A percentile compares a stretch with the other conserved stretches of the same genome.
Conservation (phyloP, 257 asterid species). For the Solanum habrochaites region DNA sequence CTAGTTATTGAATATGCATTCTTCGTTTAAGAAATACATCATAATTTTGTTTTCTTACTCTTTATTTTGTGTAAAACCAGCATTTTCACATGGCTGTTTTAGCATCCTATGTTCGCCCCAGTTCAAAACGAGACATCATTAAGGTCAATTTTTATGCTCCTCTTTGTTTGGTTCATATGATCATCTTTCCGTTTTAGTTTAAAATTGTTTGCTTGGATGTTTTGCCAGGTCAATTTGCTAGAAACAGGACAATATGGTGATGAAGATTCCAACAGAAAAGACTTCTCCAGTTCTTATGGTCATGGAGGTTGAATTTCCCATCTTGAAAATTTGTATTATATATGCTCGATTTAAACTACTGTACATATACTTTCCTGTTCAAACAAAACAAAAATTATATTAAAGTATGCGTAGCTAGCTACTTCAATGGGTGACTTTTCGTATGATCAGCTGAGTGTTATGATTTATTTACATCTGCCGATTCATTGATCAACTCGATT, state of each 20-base stretch:
- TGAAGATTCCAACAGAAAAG: not conserved
- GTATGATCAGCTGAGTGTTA: too few relatives aligned
- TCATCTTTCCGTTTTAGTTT: not conserved
- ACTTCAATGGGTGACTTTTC: too few relatives aligned
- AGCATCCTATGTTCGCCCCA: slow-evolving; percentile 43
- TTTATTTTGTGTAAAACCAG: slow-evolving; percentile 18
- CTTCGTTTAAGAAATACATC: not conserved
- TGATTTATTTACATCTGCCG: too few relatives aligned
- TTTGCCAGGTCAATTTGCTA: slow-evolving; percentile 52
- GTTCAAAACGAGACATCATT: slow-evolving; percentile 37
- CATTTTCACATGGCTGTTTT: slow-evolving; percentile 69
- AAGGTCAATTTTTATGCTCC: slow-evolving; percentile 28
- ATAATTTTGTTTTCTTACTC: not conserved
- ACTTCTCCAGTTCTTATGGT: not conserved
- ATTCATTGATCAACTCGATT: too few relatives aligned
- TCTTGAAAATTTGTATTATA: not conserved
- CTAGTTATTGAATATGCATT: not conserved
- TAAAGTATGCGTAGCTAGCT: too few relatives aligned
- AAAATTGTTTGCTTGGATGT: not conserved
- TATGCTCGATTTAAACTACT: too few relatives aligned
- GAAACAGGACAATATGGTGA: slow-evolving; percentile 29
- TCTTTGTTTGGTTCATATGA: not conserved
- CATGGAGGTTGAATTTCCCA: not conserved
- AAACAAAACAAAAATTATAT: too few relatives aligned
- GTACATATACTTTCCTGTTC: too few relatives aligned